A percentile compares a stretch with the other conserved stretches of the same genome.
Conservation (phyloP, 2,329 filamentous ascomycete genomes). For the Fusarium guadeloupense region DNA sequence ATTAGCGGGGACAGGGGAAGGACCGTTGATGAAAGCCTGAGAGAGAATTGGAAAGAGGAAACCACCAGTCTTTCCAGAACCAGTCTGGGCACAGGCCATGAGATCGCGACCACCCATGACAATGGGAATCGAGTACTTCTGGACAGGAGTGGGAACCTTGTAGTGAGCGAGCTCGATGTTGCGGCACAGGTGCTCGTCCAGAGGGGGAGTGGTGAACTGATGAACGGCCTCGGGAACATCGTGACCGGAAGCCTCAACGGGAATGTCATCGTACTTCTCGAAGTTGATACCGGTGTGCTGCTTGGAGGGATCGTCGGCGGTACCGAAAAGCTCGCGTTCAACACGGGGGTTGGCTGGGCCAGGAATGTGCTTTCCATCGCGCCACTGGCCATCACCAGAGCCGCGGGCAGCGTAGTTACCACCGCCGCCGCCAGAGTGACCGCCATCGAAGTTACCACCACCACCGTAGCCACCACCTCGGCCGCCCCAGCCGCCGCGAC, state of each 20-base stretch:
- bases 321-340: constrained; percentile 95
- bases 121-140: constrained; percentile 99
- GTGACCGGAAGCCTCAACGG: constrained; percentile 94
- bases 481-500: constrained; percentile 49
- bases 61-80: constrained; percentile 99
- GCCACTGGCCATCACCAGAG: constrained; percentile 95
- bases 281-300: constrained; percentile 99
- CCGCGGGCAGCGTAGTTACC: constrained; percentile 71
- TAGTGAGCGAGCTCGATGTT: constrained; percentile 97
- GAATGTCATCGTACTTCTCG: constrained; percentile 99
- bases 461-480: constrained; percentile 51
- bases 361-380: constrained; percentile 94
- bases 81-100: constrained; percentile 99
- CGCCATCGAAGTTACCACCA: constrained; percentile 62
- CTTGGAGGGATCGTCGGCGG: constrained; percentile 90
- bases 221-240: constrained; percentile 92
- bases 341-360: constrained; percentile 87
- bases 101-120: constrained; percentile 97
- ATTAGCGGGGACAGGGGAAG: constrained; percentile 72
- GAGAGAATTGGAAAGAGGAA: constrained; percentile 99
- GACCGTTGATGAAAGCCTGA: constrained; percentile 93
- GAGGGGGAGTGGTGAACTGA: constrained; percentile 90
- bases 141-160: constrained; percentile 94
- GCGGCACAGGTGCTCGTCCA: constrained; percentile 90
- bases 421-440: constrained; percentile 78